Base-by-base conservation (phyloP, 2,329 filamentous ascomycete genomes). In the Allantophomopsis lycopodina region DNA sequence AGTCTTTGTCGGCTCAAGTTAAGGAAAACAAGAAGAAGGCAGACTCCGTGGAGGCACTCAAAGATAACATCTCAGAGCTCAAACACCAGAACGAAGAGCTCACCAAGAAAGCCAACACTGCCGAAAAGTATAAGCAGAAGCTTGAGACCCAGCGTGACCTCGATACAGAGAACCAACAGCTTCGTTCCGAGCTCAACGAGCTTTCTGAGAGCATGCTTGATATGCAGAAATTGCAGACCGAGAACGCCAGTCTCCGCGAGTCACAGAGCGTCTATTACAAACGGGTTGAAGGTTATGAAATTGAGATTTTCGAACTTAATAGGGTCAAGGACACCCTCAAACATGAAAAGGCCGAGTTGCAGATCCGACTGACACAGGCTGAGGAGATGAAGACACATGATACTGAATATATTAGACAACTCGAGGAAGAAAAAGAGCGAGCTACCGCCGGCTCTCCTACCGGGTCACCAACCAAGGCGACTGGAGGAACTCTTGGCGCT, bases 71-170 rank as follows among this genome's bases (percentile, higher is more conserved):
- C 18, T 66, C 69, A 34, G 72, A 76, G 48, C 65, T 77, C 47
- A 71, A 68, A 44, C 68, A 71, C 48, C 68, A 70, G 47, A 73
- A 71, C 39, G 69, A 71, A 42, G 68, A 75, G 43, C 60, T 78
- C 11, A 64, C 68, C 38, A 75, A 74, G 52, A 76, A 75, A 48
- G 74, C 75, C 44, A 79, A 79, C 47, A 73, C 66, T 40, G 71
- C 71, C 7, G 75, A 78, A 40, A 65, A 75, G 41, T 72, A 73
- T 51, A 71, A 73, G 54, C 71, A 76, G 53, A 79, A 79, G 56
- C 63, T 79, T 12, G 71, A 76, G 50, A 63, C 64, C 12, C 66
- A 71, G 49, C 70, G 69, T 41, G 60, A 65, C 14, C 58, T 76
- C 28, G 70, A 72, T 43, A 67, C 64, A 40, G 72, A 78, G 47